A percentile compares a stretch with the other conserved stretches of the same genome.
phyloP scores from a whole-genome alignment of 148 eudicot genomes.

The Rhododendron griersonianum region DNA sequence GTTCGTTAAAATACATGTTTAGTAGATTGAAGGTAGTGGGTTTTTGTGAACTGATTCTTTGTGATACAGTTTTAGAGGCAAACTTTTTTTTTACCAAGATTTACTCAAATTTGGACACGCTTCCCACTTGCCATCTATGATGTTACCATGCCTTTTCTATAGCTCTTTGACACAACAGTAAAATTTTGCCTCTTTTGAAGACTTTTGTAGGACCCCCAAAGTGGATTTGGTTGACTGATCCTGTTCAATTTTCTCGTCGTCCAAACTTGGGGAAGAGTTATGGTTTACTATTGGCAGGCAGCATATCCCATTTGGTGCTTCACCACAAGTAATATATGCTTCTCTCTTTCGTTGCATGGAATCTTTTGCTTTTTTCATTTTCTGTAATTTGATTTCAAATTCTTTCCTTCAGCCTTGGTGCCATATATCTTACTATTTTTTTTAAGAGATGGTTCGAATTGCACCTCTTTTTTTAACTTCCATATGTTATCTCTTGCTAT shows the following conservation, averaged over 20 bases:
- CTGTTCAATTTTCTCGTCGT: constrained; percentile 8
- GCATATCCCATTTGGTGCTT: constrained; percentile 90
- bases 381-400: background rate
- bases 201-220: background rate
- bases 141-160: background rate
- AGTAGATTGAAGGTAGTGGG: too few species aligned
- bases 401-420: background rate
- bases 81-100: too few species aligned
- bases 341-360: background rate
- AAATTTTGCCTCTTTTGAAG: background rate
- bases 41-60: too few species aligned
- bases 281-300: constrained; percentile 85
- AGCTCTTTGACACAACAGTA: background rate
- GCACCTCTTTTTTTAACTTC: background rate
- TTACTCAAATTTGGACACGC: too few species aligned
- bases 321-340: constrained; percentile 63
- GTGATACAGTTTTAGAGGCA: too few species aligned
- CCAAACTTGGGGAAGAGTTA: constrained; percentile 84
- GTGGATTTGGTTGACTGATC: constrained; percentile 2
- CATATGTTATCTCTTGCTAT: background rate
- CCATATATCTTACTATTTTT: too few species aligned
- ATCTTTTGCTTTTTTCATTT: constrained; percentile 3
- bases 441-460: background rate
- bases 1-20: too few species aligned
- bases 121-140: background rate